Base-by-base conservation (phyloP, 2,329 filamentous ascomycete genomes). In the Arachnopeziza araneosa region DNA sequence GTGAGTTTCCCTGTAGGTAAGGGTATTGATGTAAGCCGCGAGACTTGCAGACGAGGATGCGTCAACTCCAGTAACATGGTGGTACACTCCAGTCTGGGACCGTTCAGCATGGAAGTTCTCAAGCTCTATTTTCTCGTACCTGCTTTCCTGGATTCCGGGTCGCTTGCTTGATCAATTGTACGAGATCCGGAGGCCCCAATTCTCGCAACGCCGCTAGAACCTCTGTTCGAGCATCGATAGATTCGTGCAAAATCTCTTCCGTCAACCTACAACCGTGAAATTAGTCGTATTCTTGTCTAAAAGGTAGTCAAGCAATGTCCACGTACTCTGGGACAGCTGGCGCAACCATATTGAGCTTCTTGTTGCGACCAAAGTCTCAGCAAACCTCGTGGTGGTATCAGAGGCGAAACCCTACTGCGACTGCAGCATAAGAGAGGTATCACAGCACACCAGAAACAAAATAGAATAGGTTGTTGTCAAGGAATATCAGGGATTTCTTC, bases 41-140 rank as follows among this genome's bases (percentile, higher is more conserved):
- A 99, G 79, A 77, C 93, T 98, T 61, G 95, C 95, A 10, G 95
- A 98, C 7, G 95, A 98, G 1, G 95, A 99, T 54, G 95, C 95
- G 77, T 99, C 95, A 72, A 97, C 88, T 63, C 95, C 95, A 49
- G 92, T 96, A 68, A 97, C 93, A 86, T 99, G 95, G 75, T 99
- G 95, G 74, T 99, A 99, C 59, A 97, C 88, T 61, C 95, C 95
- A 63, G 87, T 87, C 90, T 97, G 67, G 17, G 56, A 52, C 48
- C 54, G n/a, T 24, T 23, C 26, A 44, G 51, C 14, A 22, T 55
- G 1, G 12, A 4, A 44, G 22, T 49, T 44, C 52, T 14, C 22
- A 14, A 22, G 30, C 19, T 7, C 22, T 5, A n/a, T 30, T 55
- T 36, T n/a, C 44, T 57, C 67, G 44, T 73, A 83, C 81, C 72